Base-by-base conservation (phyloP, 345 rosid genomes). In the Eucalyptus curtisii region DNA sequence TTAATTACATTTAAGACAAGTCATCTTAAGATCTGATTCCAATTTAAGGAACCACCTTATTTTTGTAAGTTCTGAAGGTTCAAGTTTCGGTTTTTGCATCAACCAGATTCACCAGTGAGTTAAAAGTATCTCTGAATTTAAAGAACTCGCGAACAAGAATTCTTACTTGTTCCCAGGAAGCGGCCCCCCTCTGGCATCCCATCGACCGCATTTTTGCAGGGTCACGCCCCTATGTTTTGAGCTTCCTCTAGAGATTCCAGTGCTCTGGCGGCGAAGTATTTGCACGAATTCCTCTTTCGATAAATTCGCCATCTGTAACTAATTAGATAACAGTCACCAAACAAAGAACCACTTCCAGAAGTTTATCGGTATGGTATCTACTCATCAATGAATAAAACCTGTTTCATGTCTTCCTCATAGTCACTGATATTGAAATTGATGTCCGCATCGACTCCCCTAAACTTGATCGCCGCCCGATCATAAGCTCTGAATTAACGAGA, bases 381-480 rank as follows among this genome's bases (percentile, higher is more conserved):
- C 9, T 42, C 13, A 89, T 31, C 86, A 44, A 68, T 61, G 49
- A 50, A 22, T 13, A 27, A 86, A 61, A 95, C 97, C 93, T 94
- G 96, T 89, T 92, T 92, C 90, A 93, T 92, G 53, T 94, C 96
- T 86, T 95, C 96, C 3, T 92, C 94, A 53, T 95, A 94, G 87
- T 96, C 95, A 86, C 88, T 88, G 53, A 92, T 92, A 88, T 61
- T 91, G 79, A 95, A 95, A 90, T 96, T 93, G 85, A 93, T 94
- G 91, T 94, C 96, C n/a, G 97, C 96, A 66, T 94, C 97, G 31
- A 91, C 90, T 80, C 97, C 97, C 3, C 97, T 91, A 89, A 95
- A 95, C 91, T 95, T 95, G 86, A 95, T 93, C 7, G 98, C 98
- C 61, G 98, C 96, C n/a, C 94, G 93, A 92, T 95, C 96, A 88